These are phyloP conservation scores for Nicotiana undulata DNA, from an alignment of 257 asterid species.

Conservation along the genomic window DNA sequence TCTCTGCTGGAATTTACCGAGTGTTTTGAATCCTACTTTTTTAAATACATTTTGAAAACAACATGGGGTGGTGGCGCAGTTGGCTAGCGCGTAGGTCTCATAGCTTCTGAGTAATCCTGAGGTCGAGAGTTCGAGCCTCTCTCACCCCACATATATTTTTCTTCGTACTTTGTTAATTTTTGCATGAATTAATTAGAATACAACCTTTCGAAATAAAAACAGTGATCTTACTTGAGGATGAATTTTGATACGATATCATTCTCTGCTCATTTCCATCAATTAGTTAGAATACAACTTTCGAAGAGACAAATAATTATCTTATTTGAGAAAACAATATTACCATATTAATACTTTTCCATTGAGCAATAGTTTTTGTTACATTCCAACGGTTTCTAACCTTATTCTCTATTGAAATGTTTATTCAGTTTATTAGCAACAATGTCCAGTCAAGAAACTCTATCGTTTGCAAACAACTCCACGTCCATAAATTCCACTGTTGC, in stretches of 20 bases:
- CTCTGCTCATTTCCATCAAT: too few relatives aligned
- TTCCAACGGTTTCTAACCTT: background rate
- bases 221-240: too few relatives aligned
- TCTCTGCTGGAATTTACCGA: too few relatives aligned
- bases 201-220: too few relatives aligned
- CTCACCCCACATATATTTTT: background rate
- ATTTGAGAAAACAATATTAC: too few relatives aligned
- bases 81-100: constrained; percentile 99
- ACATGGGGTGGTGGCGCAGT: constrained; percentile 96
- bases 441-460: background rate
- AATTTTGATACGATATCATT: too few relatives aligned
- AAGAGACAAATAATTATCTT: too few relatives aligned
- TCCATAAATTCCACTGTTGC: constrained; percentile 37
- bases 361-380: background rate
- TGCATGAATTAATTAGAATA: too few relatives aligned
- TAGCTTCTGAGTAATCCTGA: constrained; percentile 34
- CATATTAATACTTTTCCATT: background rate
- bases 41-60: too few relatives aligned
- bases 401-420: background rate
- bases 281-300: too few relatives aligned
- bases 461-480: constrained; percentile 47
- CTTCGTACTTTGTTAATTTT: too few relatives aligned
- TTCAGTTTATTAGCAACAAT: background rate
- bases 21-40: too few relatives aligned
- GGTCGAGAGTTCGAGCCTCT: constrained; percentile 7